These are phyloP conservation scores for Trichoderma afroharzianum DNA, from an alignment of 2,329 filamentous ascomycete genomes.

Conservation along the genomic window DNA sequence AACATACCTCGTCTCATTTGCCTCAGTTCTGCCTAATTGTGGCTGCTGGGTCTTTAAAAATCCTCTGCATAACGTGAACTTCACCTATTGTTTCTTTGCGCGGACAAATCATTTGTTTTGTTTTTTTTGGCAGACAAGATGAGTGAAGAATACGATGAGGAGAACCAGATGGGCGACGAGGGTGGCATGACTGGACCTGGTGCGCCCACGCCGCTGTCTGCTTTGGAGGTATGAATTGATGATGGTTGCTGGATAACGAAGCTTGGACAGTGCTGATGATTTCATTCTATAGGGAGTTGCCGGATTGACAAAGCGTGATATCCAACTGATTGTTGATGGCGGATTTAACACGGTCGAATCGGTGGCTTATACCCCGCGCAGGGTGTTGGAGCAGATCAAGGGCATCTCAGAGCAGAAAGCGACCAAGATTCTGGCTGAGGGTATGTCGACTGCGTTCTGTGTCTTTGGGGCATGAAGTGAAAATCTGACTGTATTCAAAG, in stretches of 20 bases:
- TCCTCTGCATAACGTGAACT: not conserved
- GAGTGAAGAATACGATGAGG: conserved; percentile 62
- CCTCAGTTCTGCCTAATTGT: conserved; percentile 16
- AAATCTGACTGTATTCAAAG: conserved; percentile 40
- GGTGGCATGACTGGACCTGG: conserved; percentile 74
- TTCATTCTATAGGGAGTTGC: conserved; percentile 65
- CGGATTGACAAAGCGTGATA: conserved; percentile 90
- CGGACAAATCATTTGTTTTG: not conserved
- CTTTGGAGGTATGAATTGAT: conserved; percentile 69
- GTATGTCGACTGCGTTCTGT: conserved; percentile 42
- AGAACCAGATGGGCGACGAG: conserved; percentile 64
- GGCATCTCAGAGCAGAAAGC: conserved; percentile 98
- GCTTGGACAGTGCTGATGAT: not conserved
- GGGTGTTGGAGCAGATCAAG: conserved; percentile 89
- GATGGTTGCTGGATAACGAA: not conserved
- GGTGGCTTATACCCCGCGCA: conserved; percentile 84
- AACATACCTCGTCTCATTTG: conserved; percentile 22
- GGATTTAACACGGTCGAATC: conserved; percentile 95
- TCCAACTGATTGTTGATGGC: conserved; percentile 86
- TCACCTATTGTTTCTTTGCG: not conserved
- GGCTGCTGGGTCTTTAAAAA: not conserved
- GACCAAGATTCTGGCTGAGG: conserved; percentile 83
- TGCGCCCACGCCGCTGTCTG: conserved; percentile 83
- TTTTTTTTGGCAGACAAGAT: conserved; percentile 32
- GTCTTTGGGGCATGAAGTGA: not conserved